Percentiles rank a stretch among this genome's conserved stretches.
Evolutionary conservation across 441 rosid genomes (phyloP).

Genomic region (Jatropha podagrica): DNA sequence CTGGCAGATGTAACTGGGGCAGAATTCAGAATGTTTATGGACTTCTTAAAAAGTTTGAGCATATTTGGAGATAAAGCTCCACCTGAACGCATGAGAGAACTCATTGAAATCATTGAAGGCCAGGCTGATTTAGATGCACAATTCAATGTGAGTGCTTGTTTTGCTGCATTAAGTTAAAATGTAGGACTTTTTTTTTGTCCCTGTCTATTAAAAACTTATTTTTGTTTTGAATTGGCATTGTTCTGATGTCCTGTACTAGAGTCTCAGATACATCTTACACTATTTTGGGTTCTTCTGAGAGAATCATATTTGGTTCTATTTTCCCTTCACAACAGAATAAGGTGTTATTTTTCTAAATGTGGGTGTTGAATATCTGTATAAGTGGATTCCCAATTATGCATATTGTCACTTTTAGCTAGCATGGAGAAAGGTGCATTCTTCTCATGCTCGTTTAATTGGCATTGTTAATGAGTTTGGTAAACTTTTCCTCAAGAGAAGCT

Average conservation of each 20-base stretch:
- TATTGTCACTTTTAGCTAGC: background rate
- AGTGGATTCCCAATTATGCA: background rate
- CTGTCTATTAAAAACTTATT: background rate
- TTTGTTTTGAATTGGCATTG: background rate
- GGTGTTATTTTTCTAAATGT: background rate
- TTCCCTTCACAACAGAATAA: background rate
- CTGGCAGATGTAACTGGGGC: conserved; percentile 93
- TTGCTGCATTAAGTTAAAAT: background rate
- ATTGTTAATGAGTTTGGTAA: background rate
- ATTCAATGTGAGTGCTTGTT: conserved; percentile 57
- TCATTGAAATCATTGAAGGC: conserved; percentile 80
- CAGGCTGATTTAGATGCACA: conserved; percentile 96
- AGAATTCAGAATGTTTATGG: conserved; percentile 98
- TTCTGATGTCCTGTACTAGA: background rate
- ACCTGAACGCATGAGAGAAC: conserved; percentile 90
- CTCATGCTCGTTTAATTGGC: background rate
- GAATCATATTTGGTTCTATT: background rate
- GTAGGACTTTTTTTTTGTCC: background rate
- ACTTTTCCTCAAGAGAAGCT: background rate
- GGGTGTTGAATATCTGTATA: background rate
- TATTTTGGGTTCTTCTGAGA: background rate
- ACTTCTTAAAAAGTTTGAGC: conserved; percentile 82
- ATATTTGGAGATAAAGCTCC: conserved; percentile 96
- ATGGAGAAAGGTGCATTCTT: background rate
- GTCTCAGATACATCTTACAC: background rate